Evolutionary conservation across 164 flowering plant genomes (phyloP), one percentile per base, ranked within the genome.

Genomic region (Magnolia sinica): DNA sequence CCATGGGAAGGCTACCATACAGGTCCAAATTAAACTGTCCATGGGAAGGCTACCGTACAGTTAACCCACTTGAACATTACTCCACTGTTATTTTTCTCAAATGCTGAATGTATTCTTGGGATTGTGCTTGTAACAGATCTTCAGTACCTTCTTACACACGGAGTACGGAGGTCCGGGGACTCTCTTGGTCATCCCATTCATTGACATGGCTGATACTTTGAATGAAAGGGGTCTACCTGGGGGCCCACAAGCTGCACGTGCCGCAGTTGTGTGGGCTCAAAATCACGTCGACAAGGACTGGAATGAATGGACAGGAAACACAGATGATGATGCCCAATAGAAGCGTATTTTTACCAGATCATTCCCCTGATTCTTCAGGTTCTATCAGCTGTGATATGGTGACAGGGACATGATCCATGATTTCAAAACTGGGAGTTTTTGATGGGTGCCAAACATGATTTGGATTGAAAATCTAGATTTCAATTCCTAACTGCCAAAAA

Each of bases 141-240:
- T 94, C 79, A 85, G 80, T 71, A 85, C 80, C 24, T 92, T 92
- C 87, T 77, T 96, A 73, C 90, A 91, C 78, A 74, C 89, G 2
- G 98, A 96, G 82, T 91, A 96, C 85, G 97, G 97, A 50, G 99
- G 99, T 71, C 98, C 99, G 18, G 98, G 98, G 63, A 94, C 97
- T 1, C 91, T 94, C 29, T 65, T 92, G 83, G 97, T 93, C 13
- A 63, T 79, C 22, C 98, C 98, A 49, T 96, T 94, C 85, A 86
- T 88, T 8, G 99, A 94, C 78, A 96, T 96, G 98, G 95, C 97
- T 20, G 96, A 91, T 81, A 86, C 95, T 52, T 5, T 92, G 20
- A 86, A 87, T 8, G 97, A 96, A 64, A 85, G 87, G 23, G 97
- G 89, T 24, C 86, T 94, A 69, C 94, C 98, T 37, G 96, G 98